Evolutionary conservation across 2,329 filamentous ascomycete genomes (phyloP).

Genomic region (Graphium sp.): DNA sequence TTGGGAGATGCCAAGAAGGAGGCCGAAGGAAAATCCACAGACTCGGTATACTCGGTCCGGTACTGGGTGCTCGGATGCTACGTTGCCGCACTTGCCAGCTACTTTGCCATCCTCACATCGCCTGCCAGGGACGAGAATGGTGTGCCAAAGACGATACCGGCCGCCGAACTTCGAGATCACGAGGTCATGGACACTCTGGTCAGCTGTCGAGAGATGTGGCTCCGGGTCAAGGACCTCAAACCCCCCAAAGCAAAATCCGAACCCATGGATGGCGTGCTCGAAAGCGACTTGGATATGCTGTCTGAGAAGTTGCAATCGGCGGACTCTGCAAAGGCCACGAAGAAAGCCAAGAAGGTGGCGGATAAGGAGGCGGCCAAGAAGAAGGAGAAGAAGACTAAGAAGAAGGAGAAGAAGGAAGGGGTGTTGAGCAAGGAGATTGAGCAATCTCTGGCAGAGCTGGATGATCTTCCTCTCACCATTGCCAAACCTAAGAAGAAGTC

Average conservation of each 20-base stretch:
- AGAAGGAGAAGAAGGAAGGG: conserved; percentile 23
- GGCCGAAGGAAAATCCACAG: conserved; percentile 31
- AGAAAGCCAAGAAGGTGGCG: conserved; percentile 12
- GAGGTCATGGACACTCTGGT: conserved; percentile 77
- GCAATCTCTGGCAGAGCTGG: conserved; percentile 53
- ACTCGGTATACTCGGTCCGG: conserved; percentile 49
- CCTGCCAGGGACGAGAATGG: conserved; percentile 44
- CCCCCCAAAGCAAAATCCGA: conserved; percentile 18
- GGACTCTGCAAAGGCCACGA: conserved; percentile 14
- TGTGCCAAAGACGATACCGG: conserved; percentile 42
- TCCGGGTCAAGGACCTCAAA: conserved; percentile 50
- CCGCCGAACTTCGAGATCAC: conserved; percentile 73
- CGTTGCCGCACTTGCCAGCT: conserved; percentile 74
- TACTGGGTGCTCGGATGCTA: conserved; percentile 74
- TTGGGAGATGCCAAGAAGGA: conserved; percentile 40
- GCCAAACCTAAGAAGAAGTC: conserved; percentile 24
- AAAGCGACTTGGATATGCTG: conserved; percentile 12
- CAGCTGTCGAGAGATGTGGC: conserved; percentile 68
- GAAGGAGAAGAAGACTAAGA: conserved; percentile 17
- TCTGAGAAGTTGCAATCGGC: too few relatives aligned
- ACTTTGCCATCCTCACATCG: conserved; percentile 85
- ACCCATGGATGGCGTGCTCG: conserved; percentile 17
- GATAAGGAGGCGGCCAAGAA: conserved; percentile 15
- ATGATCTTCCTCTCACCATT: conserved; percentile 34
- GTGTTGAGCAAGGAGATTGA: conserved; percentile 44